Evolutionary conservation across 345 rosid species (phyloP), one percentile per base, ranked within the genome.

Genomic region (Physaria fendleri): DNA sequence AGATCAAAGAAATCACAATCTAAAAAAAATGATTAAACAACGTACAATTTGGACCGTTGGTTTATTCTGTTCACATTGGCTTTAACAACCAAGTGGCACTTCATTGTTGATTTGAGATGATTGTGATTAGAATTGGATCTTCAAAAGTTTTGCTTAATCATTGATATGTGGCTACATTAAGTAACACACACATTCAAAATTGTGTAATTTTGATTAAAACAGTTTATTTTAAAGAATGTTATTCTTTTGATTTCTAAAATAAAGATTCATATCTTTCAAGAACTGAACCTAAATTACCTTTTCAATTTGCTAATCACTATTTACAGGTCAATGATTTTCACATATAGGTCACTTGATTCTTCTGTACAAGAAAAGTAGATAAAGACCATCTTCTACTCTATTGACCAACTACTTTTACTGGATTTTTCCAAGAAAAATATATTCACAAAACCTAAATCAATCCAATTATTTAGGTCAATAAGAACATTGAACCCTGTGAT

Each of bases 401-500:
- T n/a, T n/a, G n/a, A 47, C 60, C 66, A 6, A 35, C 66, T 41
- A 68, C 67, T 42, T 23, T 42, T 38, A 25, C 32, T 43, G 20
- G 60, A 28, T 0, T 52, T 52, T 51, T 18, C 33, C 54, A 43
- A 50, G 24, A 51, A 51, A 20, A 32, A 3, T 30, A 67, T 8
- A 5, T 25, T 14, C 17, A 60, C 72, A 67, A 66, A 15, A 32
- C 24, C 46, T 6, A 59, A 13, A 16, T 24, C 25, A 18, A 21
- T 8, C 29, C 44, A 67, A 22, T 40, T 49, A 8, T 20, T 59
- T 20, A 32, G 53, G 63, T 71, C 75, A 85, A 55, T 71, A 73
- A 1, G 89, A 81, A 48, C 77, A 79, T 48, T 79, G 66, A 22
- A 42, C 41, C 17, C 68, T 59, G 40, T 83, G 79, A 2, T 71